These are phyloP conservation scores for Arachis stenosperma DNA, from an alignment of 306 rosid species.

Conservation along the genomic window DNA sequence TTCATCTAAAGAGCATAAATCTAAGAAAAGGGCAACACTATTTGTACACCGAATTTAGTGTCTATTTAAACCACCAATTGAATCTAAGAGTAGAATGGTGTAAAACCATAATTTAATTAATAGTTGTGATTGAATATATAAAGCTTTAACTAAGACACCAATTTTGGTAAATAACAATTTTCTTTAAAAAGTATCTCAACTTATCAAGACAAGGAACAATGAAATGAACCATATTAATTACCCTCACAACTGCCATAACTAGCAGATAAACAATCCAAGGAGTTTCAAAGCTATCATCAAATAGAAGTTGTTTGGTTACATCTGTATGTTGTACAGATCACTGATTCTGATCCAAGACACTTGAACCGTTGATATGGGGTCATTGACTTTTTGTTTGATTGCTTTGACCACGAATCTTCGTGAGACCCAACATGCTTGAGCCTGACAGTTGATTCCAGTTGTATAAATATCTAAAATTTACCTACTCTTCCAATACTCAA, in stretches of 20 bases:
- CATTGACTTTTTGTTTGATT: background rate
- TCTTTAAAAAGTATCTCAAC: background rate
- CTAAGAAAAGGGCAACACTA: too few relatives aligned
- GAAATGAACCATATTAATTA: background rate
- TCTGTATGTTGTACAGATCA: constrained; percentile 21
- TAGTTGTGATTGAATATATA: too few relatives aligned
- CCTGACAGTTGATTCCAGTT: constrained; percentile 11
- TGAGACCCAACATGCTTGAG: background rate
- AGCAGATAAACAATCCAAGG: constrained; percentile 2
- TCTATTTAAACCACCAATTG: too few relatives aligned
- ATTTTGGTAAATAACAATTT: too few relatives aligned
- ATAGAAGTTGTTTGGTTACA: constrained; percentile 8
- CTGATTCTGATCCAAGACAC: constrained; percentile 6
- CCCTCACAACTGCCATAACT: constrained; percentile 6
- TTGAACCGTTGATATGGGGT: constrained; percentile 20
- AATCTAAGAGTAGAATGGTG: too few relatives aligned
- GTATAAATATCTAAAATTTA: constrained; percentile 22
- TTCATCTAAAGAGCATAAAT: background rate
- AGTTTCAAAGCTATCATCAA: background rate
- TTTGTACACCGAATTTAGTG: too few relatives aligned
- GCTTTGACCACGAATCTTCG: background rate
- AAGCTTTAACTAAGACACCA: too few relatives aligned
- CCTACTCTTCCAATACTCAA: constrained; percentile 3
- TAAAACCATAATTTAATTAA: too few relatives aligned
- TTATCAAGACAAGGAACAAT: background rate